These are phyloP conservation scores for Exophiala sp. DNA, from an alignment of 2,329 filamentous ascomycete species.

Conservation along the genomic window DNA sequence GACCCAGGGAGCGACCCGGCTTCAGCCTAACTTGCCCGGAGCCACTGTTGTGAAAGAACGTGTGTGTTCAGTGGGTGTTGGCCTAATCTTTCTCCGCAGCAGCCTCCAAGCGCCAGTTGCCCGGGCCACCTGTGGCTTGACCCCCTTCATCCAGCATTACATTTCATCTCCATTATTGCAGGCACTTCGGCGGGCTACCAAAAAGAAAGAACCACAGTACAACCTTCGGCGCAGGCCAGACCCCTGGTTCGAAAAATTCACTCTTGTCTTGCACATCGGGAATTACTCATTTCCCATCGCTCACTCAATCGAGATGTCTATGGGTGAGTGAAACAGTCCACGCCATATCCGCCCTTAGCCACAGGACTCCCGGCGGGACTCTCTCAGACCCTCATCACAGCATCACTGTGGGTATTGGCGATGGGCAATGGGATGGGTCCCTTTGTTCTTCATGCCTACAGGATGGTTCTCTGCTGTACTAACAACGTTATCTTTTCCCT, in stretches of 20 bases:
- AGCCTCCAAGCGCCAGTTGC: background rate
- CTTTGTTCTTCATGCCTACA: background rate
- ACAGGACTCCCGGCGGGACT: background rate
- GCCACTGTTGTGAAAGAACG: too few relatives aligned
- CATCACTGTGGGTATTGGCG: too few relatives aligned
- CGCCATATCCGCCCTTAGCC: background rate
- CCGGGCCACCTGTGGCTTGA: conserved; percentile 2
- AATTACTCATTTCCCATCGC: conserved; percentile 12
- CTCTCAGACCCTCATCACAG: background rate
- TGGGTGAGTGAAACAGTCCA: background rate
- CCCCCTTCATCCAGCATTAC: too few relatives aligned
- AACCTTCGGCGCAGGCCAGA: too few relatives aligned
- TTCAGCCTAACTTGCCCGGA: background rate
- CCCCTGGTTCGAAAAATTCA: background rate
- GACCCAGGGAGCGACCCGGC: background rate
- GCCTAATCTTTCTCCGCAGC: background rate
- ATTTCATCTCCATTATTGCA: too few relatives aligned
- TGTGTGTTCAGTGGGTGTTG: too few relatives aligned
- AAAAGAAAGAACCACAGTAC: too few relatives aligned
- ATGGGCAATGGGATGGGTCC: background rate
- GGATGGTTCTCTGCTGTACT: background rate
- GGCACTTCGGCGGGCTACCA: background rate
- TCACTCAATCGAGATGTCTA: background rate
- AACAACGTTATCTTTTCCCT: background rate
- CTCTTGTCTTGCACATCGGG: conserved; percentile 1